Conservation (phyloP, 1,284 basidiomycete genomes). For the Thelephora terrestris region DNA sequence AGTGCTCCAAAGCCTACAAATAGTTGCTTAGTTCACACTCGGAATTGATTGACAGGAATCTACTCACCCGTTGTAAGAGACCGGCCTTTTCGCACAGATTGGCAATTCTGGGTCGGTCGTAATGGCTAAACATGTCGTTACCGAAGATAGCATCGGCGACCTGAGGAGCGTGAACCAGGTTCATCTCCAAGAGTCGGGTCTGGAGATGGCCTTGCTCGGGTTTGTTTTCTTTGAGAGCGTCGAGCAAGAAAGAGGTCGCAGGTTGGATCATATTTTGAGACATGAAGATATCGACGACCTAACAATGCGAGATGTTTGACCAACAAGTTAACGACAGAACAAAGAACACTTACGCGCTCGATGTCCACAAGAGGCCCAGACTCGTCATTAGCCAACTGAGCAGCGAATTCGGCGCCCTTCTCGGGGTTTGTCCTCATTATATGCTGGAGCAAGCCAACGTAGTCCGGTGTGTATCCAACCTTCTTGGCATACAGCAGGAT, state of each 20-base stretch:
- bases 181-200: conserved; percentile 97
- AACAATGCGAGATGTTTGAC: conserved; percentile 1
- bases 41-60: not conserved
- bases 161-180: conserved; percentile 94
- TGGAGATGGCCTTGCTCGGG: conserved; percentile 96
- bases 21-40: conserved; percentile 4
- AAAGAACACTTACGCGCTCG: conserved; percentile 58
- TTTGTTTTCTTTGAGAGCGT: conserved; percentile 99
- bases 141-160: conserved; percentile 98
- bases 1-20: conserved; percentile 90
- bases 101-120: conserved; percentile 93
- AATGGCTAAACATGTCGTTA: conserved; percentile 98
- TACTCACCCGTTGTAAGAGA: conserved; percentile 76
- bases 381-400: conserved; percentile 93
- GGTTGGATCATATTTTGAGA: conserved; percentile 99
- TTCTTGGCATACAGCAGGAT: conserved; percentile 98
- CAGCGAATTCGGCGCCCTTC: conserved; percentile 96
- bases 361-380: conserved; percentile 88
- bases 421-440: conserved; percentile 96
- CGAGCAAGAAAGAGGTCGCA: conserved; percentile 95
- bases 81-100: conserved; percentile 99
- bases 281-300: conserved; percentile 99
- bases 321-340: not conserved
- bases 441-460: conserved; percentile 91
- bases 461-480: conserved; percentile 92